phyloP scores from a whole-genome alignment of 2,329 filamentous ascomycete species.

The Aspergillus pseudoglaucus region DNA sequence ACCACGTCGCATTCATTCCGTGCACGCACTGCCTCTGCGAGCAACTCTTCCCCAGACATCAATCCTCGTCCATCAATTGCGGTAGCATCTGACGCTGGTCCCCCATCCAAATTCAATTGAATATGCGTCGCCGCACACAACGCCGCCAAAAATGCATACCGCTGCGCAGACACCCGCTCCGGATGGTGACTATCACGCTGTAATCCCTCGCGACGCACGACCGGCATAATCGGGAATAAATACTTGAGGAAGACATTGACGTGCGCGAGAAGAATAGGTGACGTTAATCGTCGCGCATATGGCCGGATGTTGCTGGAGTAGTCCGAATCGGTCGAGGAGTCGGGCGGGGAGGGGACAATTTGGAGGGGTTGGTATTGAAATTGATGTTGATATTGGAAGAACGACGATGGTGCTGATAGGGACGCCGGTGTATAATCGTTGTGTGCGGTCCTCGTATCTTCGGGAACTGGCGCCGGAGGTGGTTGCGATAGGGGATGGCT shows the following conservation, averaged over 20 bases:
- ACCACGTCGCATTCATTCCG: constrained; percentile 35
- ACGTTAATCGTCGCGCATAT: constrained; percentile 22
- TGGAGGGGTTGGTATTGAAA: constrained; percentile 2
- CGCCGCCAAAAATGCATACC: constrained; percentile 37
- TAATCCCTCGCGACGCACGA: constrained; percentile 31
- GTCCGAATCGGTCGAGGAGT: constrained; percentile 25
- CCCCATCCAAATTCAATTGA: constrained; percentile 36
- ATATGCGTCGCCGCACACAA: constrained; percentile 41
- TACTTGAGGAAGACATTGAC: constrained; percentile 38
- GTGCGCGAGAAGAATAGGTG: constrained; percentile 31
- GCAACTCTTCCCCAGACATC: constrained; percentile 58
- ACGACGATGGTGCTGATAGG: too few species aligned
- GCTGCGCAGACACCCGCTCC: constrained; percentile 40
- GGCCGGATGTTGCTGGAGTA: constrained; percentile 9
- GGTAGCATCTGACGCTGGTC: constrained; percentile 31
- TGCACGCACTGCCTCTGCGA: constrained; percentile 56
- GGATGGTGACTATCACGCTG: constrained; percentile 44
- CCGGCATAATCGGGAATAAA: constrained; percentile 40
- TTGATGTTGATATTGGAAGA: not conserved
- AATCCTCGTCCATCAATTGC: constrained; percentile 53
- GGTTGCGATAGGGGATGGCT: constrained; percentile 22
- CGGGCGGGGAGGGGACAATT: constrained; percentile 29
- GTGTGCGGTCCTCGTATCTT: too few species aligned
- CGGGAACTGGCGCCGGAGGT: too few species aligned
- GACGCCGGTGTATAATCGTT: too few species aligned